Conservation (phyloP, 2,329 filamentous ascomycete genomes). For the Penicillium sp. region DNA sequence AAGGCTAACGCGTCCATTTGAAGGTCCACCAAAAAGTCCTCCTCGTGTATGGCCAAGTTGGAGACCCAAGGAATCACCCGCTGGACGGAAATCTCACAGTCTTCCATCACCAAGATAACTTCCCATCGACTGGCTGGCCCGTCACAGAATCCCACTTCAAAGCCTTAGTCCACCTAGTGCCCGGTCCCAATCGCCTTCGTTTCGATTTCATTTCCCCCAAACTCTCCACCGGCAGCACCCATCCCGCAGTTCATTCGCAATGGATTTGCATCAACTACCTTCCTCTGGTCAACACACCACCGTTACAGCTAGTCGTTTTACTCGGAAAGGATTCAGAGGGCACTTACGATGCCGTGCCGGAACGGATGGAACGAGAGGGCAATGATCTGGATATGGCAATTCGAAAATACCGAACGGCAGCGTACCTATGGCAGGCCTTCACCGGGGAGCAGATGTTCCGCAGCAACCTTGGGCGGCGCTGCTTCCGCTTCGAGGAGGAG, state of each 20-base stretch:
- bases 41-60: slow-evolving; percentile 77
- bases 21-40: slow-evolving; percentile 91
- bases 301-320: slow-evolving; percentile 84
- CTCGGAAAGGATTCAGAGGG: slow-evolving; percentile 84
- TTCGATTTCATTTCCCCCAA: slow-evolving; percentile 88
- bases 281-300: slow-evolving; percentile 73
- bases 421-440: slow-evolving; percentile 95
- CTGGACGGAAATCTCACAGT: slow-evolving; percentile 80
- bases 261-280: slow-evolving; percentile 85
- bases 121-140: slow-evolving; percentile 82
- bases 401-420: slow-evolving; percentile 90
- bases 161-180: slow-evolving; percentile 82
- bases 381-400: slow-evolving; percentile 79
- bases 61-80: slow-evolving; percentile 65
- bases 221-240: slow-evolving; percentile 63
- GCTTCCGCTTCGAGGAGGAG: slow-evolving; percentile 90
- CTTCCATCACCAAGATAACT: slow-evolving; percentile 78
- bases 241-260: slow-evolving; percentile 70
- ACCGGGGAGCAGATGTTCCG: slow-evolving; percentile 95
- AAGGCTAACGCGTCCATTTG: slow-evolving; percentile 8
- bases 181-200: slow-evolving; percentile 82
- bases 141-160: slow-evolving; percentile 91
- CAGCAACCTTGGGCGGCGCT: slow-evolving; percentile 79
- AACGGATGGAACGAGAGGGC: slow-evolving; percentile 73
- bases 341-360: slow-evolving; percentile 79